Percentiles rank a stretch among this genome's conserved stretches.
Conservation (phyloP, 2,329 filamentous ascomycete genomes). For the Hypomyces perniciosus region DNA sequence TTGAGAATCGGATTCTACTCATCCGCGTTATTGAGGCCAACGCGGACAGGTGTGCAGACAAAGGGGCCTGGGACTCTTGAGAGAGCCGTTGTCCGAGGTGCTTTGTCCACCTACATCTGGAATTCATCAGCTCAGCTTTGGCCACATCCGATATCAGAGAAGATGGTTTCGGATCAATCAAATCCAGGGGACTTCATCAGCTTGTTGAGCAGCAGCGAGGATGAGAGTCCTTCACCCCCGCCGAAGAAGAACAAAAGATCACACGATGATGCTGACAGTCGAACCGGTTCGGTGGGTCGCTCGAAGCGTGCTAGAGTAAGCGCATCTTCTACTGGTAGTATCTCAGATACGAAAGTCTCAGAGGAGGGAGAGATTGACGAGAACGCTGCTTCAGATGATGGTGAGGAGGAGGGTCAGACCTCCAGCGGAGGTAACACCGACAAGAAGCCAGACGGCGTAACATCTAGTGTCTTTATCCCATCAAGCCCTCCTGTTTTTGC, state of each 20-base stretch:
- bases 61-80: no score
- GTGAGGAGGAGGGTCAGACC: background rate
- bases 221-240: background rate
- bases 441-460: background rate
- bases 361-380: conserved; percentile 32
- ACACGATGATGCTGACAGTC: background rate
- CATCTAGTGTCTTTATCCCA: conserved; percentile 16
- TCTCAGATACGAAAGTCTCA: conserved; percentile 12
- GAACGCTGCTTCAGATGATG: conserved; percentile 2
- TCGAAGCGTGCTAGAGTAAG: conserved; percentile 18
- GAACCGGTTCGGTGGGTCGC: conserved; percentile 6
- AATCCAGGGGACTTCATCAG: conserved; percentile 11
- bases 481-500: conserved; percentile 18
- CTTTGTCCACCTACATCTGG: no score
- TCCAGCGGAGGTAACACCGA: background rate
- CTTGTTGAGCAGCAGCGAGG: conserved; percentile 8
- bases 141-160: background rate
- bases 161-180: conserved; percentile 4
- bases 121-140: no score
- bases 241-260: conserved; percentile 7
- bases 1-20: no score
- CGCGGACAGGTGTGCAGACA: no score
- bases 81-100: no score
- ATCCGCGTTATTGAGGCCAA: no score
- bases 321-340: conserved; percentile 4